Conservation (phyloP, 768 basidiomycete species). For the Baorangia bicolor region DNA sequence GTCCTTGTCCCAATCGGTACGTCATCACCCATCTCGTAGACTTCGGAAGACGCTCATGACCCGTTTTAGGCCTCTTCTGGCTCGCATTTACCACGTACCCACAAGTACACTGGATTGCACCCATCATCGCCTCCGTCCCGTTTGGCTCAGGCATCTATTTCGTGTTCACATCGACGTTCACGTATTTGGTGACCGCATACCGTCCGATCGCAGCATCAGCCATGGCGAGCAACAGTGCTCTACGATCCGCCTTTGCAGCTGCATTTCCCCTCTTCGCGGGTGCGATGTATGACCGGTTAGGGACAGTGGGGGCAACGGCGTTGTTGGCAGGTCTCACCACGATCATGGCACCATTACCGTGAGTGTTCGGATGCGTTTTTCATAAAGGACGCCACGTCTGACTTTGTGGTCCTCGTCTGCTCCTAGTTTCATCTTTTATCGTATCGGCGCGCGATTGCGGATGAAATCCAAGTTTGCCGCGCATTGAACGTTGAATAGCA, state of each 20-base stretch:
- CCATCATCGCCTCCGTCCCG: slow-evolving; percentile 43
- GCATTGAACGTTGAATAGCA: slow-evolving; percentile 5
- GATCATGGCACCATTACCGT: slow-evolving; percentile 63
- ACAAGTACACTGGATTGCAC: slow-evolving; percentile 47
- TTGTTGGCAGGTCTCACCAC: slow-evolving; percentile 65
- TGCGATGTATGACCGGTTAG: slow-evolving; percentile 51
- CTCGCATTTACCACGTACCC: slow-evolving; percentile 55
- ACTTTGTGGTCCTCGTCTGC: not conserved
- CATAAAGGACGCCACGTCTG: not conserved
- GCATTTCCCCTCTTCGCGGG: slow-evolving; percentile 54
- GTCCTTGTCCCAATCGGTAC: slow-evolving; percentile 60
- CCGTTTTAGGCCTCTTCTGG: slow-evolving; percentile 43
- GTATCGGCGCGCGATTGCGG: slow-evolving; percentile 45
- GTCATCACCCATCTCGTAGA: slow-evolving; percentile 8
- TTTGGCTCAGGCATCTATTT: slow-evolving; percentile 59
- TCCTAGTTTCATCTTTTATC: slow-evolving; percentile 48
- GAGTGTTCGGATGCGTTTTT: slow-evolving; percentile 19
- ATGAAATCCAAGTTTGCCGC: slow-evolving; percentile 43
- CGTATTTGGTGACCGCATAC: slow-evolving; percentile 52
- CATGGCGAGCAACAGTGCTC: slow-evolving; percentile 62
- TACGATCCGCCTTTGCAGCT: slow-evolving; percentile 47
- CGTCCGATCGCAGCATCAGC: slow-evolving; percentile 57
- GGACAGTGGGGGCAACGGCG: slow-evolving; percentile 70
- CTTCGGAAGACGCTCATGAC: not conserved
- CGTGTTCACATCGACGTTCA: slow-evolving; percentile 69